phyloP scores from a whole-genome alignment of 1,284 basidiomycete genomes.

The Sporisorium iseilematis-ciliati region DNA sequence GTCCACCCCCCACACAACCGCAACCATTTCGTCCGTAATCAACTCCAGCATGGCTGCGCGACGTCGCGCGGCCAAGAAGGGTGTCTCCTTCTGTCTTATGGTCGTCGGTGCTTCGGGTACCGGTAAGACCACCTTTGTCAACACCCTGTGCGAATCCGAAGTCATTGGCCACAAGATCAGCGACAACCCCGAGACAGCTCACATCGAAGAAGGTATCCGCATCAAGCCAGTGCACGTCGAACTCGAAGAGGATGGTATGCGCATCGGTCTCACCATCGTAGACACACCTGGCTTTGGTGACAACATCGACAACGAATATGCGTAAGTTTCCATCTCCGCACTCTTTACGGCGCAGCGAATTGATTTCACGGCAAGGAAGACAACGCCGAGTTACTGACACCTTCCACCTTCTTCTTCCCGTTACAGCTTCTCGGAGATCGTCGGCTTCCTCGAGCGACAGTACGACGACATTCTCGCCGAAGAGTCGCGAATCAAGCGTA shows the following conservation, averaged over 20 bases:
- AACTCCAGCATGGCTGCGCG: slow-evolving; percentile 58
- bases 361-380: no score
- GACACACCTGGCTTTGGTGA: slow-evolving; percentile 99
- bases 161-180: slow-evolving; percentile 79
- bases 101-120: slow-evolving; percentile 69
- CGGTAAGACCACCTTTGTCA: slow-evolving; percentile 68
- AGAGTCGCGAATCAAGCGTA: slow-evolving; percentile 99
- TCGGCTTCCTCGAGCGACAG: slow-evolving; percentile 96
- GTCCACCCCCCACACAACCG: background rate
- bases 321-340: slow-evolving; percentile 74
- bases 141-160: slow-evolving; percentile 70
- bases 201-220: slow-evolving; percentile 91
- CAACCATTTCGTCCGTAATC: slow-evolving; percentile 47
- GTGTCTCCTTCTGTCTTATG: slow-evolving; percentile 70
- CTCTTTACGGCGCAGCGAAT: background rate
- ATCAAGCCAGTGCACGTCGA: slow-evolving; percentile 97
- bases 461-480: slow-evolving; percentile 99
- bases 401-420: background rate
- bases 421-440: slow-evolving; percentile 78
- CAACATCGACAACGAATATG: slow-evolving; percentile 98
- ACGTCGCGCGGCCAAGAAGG: slow-evolving; percentile 68
- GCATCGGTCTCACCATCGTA: slow-evolving; percentile 96
- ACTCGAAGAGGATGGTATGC: slow-evolving; percentile 97
- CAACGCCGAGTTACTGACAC: background rate
- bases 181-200: slow-evolving; percentile 88